A percentile compares a stretch with the other conserved stretches of the same genome.
phyloP scores from a whole-genome alignment of 208 protist genomes.

The Leishmania gerbilli region DNA sequence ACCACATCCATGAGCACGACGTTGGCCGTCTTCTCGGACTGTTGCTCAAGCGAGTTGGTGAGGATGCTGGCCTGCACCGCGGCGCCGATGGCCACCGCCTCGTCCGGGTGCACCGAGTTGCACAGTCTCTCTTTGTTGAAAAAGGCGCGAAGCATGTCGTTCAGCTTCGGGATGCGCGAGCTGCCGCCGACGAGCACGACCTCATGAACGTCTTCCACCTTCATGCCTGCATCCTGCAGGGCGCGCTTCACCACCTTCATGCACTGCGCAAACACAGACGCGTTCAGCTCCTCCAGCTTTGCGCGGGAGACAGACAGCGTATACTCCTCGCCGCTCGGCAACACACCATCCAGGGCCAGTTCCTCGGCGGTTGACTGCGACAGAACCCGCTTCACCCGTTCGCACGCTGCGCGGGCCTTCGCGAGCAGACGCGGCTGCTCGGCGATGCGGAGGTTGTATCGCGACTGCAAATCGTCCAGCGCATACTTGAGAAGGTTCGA shows the following conservation, averaged over 20 bases:
- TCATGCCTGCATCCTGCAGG: constrained; percentile 89
- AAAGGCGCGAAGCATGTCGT: constrained; percentile 69
- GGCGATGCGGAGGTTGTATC: constrained; percentile 88
- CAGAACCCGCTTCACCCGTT: constrained; percentile 97
- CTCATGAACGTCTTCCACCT: constrained; percentile 81
- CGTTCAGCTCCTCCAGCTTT: constrained; percentile 97
- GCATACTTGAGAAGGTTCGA: constrained; percentile 96
- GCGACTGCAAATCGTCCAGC: constrained; percentile 85
- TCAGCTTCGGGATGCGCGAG: constrained; percentile 98
- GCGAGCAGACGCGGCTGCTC: constrained; percentile 49
- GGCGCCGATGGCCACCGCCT: constrained; percentile 99
- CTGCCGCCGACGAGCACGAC: constrained; percentile 96
- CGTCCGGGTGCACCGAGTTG: constrained; percentile 95
- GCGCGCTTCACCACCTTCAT: constrained; percentile 84
- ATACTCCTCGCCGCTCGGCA: constrained; percentile 96
- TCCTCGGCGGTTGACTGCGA: constrained; percentile 89
- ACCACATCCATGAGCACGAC: constrained; percentile 97
- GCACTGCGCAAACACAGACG: constrained; percentile 74
- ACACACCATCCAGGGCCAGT: constrained; percentile 96
- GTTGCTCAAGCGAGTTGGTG: constrained; percentile 68
- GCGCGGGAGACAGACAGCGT: constrained; percentile 94
- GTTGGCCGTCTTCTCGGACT: constrained; percentile 81
- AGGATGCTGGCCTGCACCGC: constrained; percentile 98
- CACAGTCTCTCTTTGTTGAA: constrained; percentile 87
- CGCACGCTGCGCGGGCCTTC: constrained; percentile 69